Percentiles rank a stretch among this genome's conserved stretches.
Conservation (phyloP, 768 basidiomycete species). For the Mycena vulgaris region DNA sequence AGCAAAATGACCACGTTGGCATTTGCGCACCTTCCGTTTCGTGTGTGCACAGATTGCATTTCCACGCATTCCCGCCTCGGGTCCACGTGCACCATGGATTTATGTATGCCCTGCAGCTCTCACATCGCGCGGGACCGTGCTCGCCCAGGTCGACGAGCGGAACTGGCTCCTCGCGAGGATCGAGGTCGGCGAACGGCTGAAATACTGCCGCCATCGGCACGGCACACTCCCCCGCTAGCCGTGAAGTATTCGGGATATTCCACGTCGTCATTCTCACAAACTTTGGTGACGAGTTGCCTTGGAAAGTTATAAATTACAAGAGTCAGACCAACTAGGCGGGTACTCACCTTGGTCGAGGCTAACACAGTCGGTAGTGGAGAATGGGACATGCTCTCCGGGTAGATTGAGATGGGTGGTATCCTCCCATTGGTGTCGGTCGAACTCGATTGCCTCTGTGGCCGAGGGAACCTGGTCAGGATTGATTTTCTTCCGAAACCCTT, state of each 20-base stretch:
- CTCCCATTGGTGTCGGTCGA: conserved; percentile 87
- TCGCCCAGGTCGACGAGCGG: conserved; percentile 83
- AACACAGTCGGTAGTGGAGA: conserved; percentile 89
- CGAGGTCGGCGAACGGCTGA: conserved; percentile 92
- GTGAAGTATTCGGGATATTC: conserved; percentile 86
- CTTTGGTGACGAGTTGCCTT: conserved; percentile 92
- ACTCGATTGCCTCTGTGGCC: conserved; percentile 82
- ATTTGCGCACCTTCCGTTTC: conserved; percentile 85
- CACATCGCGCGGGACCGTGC: conserved; percentile 87
- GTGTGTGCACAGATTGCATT: conserved; percentile 90
- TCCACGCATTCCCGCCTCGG: conserved; percentile 88
- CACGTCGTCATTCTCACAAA: conserved; percentile 93
- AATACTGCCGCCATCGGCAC: conserved; percentile 89
- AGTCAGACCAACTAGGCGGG: neutral
- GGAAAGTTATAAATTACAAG: neutral
- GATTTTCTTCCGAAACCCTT: conserved; percentile 84
- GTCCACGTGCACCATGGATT: conserved; percentile 95
- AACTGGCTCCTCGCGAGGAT: conserved; percentile 82
- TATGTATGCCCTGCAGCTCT: conserved; percentile 88
- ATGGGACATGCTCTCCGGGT: conserved; percentile 76
- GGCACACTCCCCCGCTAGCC: conserved; percentile 84
- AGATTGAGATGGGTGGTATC: conserved; percentile 74
- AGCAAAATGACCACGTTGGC: conserved; percentile 4
- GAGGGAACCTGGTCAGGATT: conserved; percentile 95
- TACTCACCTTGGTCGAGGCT: conserved; percentile 89